Percentiles rank a stretch among this genome's conserved stretches.
Evolutionary conservation across 192 early-diverging fungal species (phyloP).

Genomic region (Coemansia sp.): DNA sequence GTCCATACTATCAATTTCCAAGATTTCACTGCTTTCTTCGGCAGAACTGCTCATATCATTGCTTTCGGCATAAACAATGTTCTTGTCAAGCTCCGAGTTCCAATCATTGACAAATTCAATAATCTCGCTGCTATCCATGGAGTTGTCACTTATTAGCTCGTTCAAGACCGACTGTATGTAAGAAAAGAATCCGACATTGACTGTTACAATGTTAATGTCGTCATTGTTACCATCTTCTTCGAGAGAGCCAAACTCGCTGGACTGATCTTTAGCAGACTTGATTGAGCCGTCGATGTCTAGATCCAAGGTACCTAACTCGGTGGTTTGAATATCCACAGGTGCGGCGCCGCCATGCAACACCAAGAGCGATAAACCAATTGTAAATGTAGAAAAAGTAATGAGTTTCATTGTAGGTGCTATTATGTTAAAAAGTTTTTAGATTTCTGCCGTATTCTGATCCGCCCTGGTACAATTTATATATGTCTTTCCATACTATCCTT

Average conservation of each 20-base stretch:
- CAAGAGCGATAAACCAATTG: too few relatives aligned
- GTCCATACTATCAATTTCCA: neutral
- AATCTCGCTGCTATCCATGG: neutral
- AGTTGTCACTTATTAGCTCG: neutral
- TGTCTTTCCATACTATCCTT: too few relatives aligned
- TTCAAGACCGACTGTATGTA: conserved; percentile 3
- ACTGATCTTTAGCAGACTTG: too few relatives aligned
- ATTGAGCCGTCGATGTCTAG: neutral
- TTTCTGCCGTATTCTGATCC: too few relatives aligned
- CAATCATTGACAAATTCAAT: neutral
- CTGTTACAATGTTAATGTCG: neutral
- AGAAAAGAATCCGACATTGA: conserved; percentile 6
- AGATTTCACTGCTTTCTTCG: too few relatives aligned
- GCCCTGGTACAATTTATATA: too few relatives aligned
- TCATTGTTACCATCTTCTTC: neutral
- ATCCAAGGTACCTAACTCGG: neutral
- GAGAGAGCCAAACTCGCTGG: neutral
- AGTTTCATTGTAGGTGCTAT: too few relatives aligned
- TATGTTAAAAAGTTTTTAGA: too few relatives aligned
- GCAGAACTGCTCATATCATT: neutral
- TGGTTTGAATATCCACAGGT: neutral
- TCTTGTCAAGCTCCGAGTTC: conserved; percentile 2
- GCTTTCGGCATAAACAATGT: conserved; percentile 2
- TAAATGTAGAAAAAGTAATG: too few relatives aligned
- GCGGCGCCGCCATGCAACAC: too few relatives aligned